phyloP scores from a whole-genome alignment of 2,329 filamentous ascomycete species.

The Xylaria sp. region DNA sequence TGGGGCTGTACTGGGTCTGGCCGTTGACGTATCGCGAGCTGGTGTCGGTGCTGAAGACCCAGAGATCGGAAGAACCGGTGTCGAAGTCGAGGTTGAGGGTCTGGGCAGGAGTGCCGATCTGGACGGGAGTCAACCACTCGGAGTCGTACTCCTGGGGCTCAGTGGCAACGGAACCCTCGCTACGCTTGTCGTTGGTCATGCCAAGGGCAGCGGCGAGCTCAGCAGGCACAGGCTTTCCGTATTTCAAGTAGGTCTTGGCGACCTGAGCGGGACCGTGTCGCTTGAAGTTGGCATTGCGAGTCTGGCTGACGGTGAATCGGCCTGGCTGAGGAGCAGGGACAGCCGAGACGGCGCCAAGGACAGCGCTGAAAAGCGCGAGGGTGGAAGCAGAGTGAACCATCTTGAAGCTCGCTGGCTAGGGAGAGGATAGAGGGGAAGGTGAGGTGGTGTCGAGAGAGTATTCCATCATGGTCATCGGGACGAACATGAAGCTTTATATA shows the following conservation, averaged over 20 bases:
- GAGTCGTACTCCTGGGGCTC: constrained; percentile 37
- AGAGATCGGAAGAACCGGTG: constrained; percentile 47
- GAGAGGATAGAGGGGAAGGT: constrained; percentile 11
- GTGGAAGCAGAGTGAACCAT: constrained; percentile 35
- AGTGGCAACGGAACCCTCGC: constrained; percentile 29
- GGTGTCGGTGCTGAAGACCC: constrained; percentile 44
- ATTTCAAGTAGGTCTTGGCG: constrained; percentile 43
- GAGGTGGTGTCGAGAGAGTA: constrained; percentile 15
- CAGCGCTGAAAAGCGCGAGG: constrained; percentile 38
- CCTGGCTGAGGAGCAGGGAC: constrained; percentile 34
- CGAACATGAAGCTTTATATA: constrained; percentile 30
- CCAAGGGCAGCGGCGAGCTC: constrained; percentile 35
- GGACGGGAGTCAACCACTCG: constrained; percentile 43
- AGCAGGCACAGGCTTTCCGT: constrained; percentile 36
- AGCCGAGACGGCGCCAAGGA: constrained; percentile 35
- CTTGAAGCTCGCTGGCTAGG: constrained; percentile 16
- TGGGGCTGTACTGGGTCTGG: constrained; percentile 42
- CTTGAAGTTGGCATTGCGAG: constrained; percentile 39
- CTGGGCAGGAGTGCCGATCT: constrained; percentile 44
- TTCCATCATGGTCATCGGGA: constrained; percentile 12
- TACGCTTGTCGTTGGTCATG: constrained; percentile 32
- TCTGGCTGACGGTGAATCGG: constrained; percentile 38
- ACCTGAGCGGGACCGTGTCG: constrained; percentile 36
- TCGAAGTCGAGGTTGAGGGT: constrained; percentile 47
- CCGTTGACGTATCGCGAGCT: constrained; percentile 35